Evolutionary conservation across 192 early-diverging fungal genomes (phyloP).

Genomic region (Linnemannia exigua): DNA sequence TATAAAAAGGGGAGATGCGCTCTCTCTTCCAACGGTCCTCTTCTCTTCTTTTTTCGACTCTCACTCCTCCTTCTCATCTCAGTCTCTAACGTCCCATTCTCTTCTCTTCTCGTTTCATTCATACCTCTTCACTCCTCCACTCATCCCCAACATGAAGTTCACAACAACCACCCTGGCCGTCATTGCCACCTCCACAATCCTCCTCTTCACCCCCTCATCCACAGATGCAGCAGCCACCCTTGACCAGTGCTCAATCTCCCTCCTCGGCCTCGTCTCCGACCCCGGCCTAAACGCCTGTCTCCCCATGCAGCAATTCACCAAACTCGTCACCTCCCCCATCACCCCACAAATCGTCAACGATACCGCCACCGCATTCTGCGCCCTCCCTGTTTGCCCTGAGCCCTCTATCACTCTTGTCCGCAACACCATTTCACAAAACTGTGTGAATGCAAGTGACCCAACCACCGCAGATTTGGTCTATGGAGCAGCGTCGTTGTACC

Average conservation of each 20-base stretch:
- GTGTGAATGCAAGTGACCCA: constrained; percentile 29
- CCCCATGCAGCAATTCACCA: constrained; percentile 28
- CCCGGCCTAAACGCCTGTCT: constrained; percentile 41
- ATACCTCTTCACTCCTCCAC: background rate
- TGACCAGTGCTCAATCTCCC: constrained; percentile 39
- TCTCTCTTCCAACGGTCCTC: background rate
- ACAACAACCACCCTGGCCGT: constrained; percentile 17
- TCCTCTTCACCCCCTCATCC: background rate
- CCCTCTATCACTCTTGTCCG: constrained; percentile 28
- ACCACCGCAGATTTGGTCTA: constrained; percentile 29
- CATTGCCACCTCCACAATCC: constrained; percentile 8
- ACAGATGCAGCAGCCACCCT: background rate
- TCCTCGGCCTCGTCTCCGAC: constrained; percentile 26
- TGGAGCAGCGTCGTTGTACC: constrained; percentile 25
- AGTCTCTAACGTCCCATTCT: background rate
- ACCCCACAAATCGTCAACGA: constrained; percentile 30
- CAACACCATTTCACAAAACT: constrained; percentile 43
- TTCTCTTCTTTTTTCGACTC: background rate
- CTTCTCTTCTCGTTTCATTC: background rate
- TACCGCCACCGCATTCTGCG: constrained; percentile 25
- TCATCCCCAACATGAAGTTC: constrained; percentile 34
- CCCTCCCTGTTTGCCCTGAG: constrained; percentile 20
- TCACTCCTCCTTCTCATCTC: background rate
- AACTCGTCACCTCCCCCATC: constrained; percentile 8
- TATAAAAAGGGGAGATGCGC: too few species aligned